These are phyloP conservation scores for Metrosideros polymorpha DNA, from an alignment of 441 rosid species.

Conservation along the genomic window DNA sequence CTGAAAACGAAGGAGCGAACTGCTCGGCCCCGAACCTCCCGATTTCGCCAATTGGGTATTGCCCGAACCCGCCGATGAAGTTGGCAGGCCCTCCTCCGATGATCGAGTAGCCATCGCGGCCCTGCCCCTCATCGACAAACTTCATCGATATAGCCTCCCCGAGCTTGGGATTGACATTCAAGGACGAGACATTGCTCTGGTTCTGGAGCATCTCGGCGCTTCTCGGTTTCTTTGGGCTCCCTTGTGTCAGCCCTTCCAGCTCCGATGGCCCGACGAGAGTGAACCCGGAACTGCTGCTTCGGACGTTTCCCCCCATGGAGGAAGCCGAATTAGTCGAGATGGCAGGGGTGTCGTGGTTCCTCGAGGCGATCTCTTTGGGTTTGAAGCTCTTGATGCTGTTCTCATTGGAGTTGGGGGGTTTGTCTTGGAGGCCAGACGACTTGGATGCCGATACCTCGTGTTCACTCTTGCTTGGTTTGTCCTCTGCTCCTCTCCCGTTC, in stretches of 20 bases:
- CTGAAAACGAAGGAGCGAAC: conserved; percentile 17
- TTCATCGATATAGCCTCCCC: conserved; percentile 31
- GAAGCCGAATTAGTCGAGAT: conserved; percentile 43
- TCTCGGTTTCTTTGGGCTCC: conserved; percentile 74
- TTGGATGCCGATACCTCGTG: conserved; percentile 53
- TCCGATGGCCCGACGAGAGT: conserved; percentile 51
- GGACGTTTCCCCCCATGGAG: conserved; percentile 27
- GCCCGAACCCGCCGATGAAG: conserved; percentile 79
- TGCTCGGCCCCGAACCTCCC: conserved; percentile 79
- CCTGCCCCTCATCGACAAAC: conserved; percentile 47
- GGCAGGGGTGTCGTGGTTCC: conserved; percentile 28
- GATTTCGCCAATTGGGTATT: conserved; percentile 80
- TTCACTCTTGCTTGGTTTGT: conserved; percentile 46
- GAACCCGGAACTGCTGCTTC: conserved; percentile 45
- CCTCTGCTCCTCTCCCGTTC: conserved; percentile 34
- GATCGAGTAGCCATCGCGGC: conserved; percentile 72
- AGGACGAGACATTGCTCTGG: conserved; percentile 30
- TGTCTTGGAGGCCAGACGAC: conserved; percentile 37
- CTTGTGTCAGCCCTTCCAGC: conserved; percentile 64
- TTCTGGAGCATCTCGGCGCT: conserved; percentile 45
- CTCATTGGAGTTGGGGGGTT: conserved; percentile 15
- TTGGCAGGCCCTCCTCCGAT: conserved; percentile 47
- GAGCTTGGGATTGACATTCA: conserved; percentile 31
- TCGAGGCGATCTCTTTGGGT: conserved; percentile 17
- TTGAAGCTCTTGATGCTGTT: conserved; percentile 21